Evolutionary conservation across 2,329 filamentous ascomycete species (phyloP), one percentile per base, ranked within the genome.

Genomic region (Fusarium sp.): DNA sequence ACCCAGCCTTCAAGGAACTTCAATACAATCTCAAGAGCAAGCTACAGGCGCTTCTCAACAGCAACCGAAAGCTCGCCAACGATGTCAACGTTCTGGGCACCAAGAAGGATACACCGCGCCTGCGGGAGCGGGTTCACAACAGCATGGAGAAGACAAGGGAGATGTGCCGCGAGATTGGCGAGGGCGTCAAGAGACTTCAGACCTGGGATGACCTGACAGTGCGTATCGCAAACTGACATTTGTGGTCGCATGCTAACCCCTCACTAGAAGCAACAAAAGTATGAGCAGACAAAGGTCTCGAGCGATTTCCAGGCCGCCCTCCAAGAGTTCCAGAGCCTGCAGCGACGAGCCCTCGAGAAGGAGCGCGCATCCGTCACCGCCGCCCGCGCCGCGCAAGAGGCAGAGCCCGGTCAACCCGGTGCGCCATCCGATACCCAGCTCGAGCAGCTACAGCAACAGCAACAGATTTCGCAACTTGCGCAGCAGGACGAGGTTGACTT

Each of bases 401-500:
- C 91, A 22, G 84, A 88, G 11, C 82, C 85, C 15, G 82, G 83
- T 22, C 77, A 79, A 22, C 79, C 71, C 43, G 79, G 75, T 12
- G 82, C 66, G 38, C 66, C 62, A 32, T 74, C 72, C 40, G 78
- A 85, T 50, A 84, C 80, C 64, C 87, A 88, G 57, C 73, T 81
- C n/a, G 89, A 90, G 72, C 86, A 87, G 66, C 88, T 90, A 54
- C 87, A 91, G 73, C 91, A 93, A 80, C 89, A 93, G 76, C 90
- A 96, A 25, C 72, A 78, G 78, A 92, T 95, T 76, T 87, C 93
- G 14, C 94, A 94, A 65, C 88, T 98, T 10, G 97, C 95, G 1
- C 90, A 94, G 32, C 97, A 99, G 82, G 93, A 95, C 77, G 97
- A 99, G 80, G 97, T 99, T 50, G 96, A 99, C 81, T 99, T 98